Evolutionary conservation across 2,329 filamentous ascomycete genomes (phyloP).

Genomic region (Alternaria arbusti): DNA sequence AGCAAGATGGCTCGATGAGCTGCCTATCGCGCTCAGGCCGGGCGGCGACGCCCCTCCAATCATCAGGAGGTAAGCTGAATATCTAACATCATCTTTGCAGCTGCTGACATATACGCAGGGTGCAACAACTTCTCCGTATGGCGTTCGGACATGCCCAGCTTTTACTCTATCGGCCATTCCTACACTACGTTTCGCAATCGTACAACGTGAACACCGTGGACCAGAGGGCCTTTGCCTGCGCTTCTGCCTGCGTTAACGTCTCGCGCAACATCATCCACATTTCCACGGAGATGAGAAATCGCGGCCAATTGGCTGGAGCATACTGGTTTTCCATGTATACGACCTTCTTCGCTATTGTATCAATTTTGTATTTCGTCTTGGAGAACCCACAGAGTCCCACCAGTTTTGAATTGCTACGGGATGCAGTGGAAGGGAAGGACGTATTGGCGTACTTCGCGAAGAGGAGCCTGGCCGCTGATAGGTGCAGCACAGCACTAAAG

Average conservation of each 20-base stretch:
- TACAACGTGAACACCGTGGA: slow-evolving; percentile 63
- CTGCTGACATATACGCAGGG: slow-evolving; percentile 43
- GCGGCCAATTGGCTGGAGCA: slow-evolving; percentile 76
- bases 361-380: slow-evolving; percentile 78
- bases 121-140: slow-evolving; percentile 78
- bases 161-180: slow-evolving; percentile 80
- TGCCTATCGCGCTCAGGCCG: slow-evolving; percentile 80
- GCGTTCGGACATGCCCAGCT: slow-evolving; percentile 85
- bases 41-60: slow-evolving; percentile 77
- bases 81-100: not conserved
- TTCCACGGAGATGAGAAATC: slow-evolving; percentile 76
- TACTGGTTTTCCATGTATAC: slow-evolving; percentile 90
- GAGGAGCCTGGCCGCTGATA: slow-evolving; percentile 86
- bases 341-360: slow-evolving; percentile 80
- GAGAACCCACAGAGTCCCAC: slow-evolving; percentile 79
- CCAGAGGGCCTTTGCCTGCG: slow-evolving; percentile 78
- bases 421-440: slow-evolving; percentile 83
- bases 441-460: slow-evolving; percentile 80
- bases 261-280: slow-evolving; percentile 80
- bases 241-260: slow-evolving; percentile 69
- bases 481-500: slow-evolving; percentile 78
- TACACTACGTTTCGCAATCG: slow-evolving; percentile 77
- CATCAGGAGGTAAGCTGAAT: slow-evolving; percentile 71
- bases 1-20: slow-evolving; percentile 66
- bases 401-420: slow-evolving; percentile 79